Base-by-base conservation (phyloP, 2,329 filamentous ascomycete species). In the Orbilia brochopaga region DNA sequence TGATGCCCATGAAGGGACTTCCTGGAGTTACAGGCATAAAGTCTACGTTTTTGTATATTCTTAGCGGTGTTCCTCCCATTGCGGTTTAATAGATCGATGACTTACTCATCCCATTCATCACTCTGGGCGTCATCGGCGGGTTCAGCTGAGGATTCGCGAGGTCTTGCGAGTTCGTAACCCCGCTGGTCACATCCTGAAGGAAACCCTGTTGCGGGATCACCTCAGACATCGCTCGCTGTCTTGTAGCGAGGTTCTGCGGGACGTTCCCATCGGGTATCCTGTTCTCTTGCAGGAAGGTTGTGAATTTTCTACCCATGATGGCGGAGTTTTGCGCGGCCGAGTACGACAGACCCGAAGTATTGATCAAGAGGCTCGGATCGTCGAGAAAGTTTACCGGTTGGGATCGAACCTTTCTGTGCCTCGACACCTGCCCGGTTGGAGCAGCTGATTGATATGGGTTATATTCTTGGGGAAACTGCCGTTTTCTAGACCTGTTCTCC, bases 221-320 rank as follows among this genome's bases (percentile, higher is more conserved):
- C 42, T 70, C 66, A 42, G 66, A 70, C 66, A 70, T 70, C n/a
- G 66, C 63, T 40, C 66, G 48, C 52, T 70, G 66, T 64, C 66
- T 46, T 50, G 59, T 54, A 44, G 42, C 44, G 30, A 69, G 52
- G 48, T 56, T 70, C 44, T 63, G 60, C 51, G 54, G 46, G 48
- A 64, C 54, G 63, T 70, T 56, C 21, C 65, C 59, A 44, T 64
- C 66, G 8, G 66, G 66, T 64, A 70, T 64, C 55, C 66, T 70
- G 50, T 70, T 70, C 58, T 70, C 66, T 64, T 70, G 66, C 30
- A 70, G 50, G 48, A 70, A 70, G 55, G 32, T 60, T 51, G 53
- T 59, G 48, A 64, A 70, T 55, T 70, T 70, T 64, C 66, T 64
- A 59, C 66, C 66, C 59, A 70, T 63, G 19, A 64, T 59, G 19